Evolutionary conservation across 345 rosid species (phyloP).

Genomic region (Carallia brachiata): DNA sequence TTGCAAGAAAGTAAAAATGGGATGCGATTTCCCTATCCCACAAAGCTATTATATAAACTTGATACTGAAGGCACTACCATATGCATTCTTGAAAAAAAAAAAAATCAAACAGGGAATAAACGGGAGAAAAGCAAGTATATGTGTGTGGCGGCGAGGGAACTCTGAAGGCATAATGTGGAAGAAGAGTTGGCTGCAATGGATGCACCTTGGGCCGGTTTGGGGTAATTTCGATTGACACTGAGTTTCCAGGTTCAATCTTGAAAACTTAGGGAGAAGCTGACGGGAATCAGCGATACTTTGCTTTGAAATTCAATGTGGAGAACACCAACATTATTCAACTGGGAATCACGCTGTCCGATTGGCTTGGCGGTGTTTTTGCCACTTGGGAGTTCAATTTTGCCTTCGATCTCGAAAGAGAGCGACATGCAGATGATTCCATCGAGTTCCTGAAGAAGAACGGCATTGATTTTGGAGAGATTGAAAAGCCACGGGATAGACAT

Average conservation of each 20-base stretch:
- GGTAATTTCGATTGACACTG: not conserved
- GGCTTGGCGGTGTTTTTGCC: not conserved
- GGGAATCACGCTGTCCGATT: not conserved
- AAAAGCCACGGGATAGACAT: not conserved
- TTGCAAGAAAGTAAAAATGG: too few relatives aligned
- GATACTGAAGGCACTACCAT: too few relatives aligned
- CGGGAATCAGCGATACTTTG: not conserved
- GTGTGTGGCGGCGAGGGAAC: not conserved
- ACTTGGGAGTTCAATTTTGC: not conserved
- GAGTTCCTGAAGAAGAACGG: slow-evolving; percentile 1
- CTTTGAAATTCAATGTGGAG: not conserved
- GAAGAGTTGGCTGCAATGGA: not conserved
- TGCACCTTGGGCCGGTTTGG: not conserved
- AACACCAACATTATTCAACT: not conserved
- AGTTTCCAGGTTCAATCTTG: not conserved
- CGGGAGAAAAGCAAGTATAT: too few relatives aligned
- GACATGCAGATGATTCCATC: not conserved
- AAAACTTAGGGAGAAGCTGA: not conserved
- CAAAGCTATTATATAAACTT: too few relatives aligned
- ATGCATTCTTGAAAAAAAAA: too few relatives aligned
- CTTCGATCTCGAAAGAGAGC: not conserved
- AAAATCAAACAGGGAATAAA: too few relatives aligned
- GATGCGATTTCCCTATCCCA: too few relatives aligned
- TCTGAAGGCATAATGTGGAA: not conserved
- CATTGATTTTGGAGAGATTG: not conserved